Evolutionary conservation across 345 rosid genomes (phyloP), one percentile per base, ranked within the genome.

Genomic region (Melastoma malabathricum): DNA sequence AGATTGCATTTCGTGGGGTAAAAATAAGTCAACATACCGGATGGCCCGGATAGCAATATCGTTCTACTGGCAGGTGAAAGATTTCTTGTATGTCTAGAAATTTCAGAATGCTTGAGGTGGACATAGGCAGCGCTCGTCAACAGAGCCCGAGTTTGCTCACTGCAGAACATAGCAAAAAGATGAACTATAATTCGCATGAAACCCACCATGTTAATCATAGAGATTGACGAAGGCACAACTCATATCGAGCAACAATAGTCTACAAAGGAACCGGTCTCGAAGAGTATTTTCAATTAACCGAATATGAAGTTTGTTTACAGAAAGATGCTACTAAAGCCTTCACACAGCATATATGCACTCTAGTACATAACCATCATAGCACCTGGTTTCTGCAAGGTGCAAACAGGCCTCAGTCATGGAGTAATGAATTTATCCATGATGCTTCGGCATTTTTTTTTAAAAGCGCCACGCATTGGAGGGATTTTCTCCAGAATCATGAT

Each of bases 51-150:
- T 18, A 92, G 95, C 76, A 92, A 66, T 75, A 92, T 83, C 51
- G 83, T 68, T 68, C 75, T 77, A 58, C 99, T 84, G 10, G 89
- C 97, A 54, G 99, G 95, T 25, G 95, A 75, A 63, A 92, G 97
- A 51, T 92, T 88, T 54, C 99, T 63, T 3, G 82, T 88, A 67
- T 88, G 90, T 77, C 77, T 83, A 8, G 90, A 88, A 54, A 92
- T 72, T 47, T 92, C 88, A 3, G 59, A 56, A 63, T 83, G 84
- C 74, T 83, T 88, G 51, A 92, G 64, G 64, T 88, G 97, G 56
- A 87, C 82, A 60, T 59, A 71, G 20, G 97, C 99, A 55, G 89
- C 86, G 68, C 92, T 86, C 52, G 77, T 92, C 76, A 92, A 73
- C 41, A 89, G 60, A 16, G 23, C 76, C 57, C 58, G 60, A 19